Conservation (phyloP, 1,284 basidiomycete species). For the Porphyrellus sp. region DNA sequence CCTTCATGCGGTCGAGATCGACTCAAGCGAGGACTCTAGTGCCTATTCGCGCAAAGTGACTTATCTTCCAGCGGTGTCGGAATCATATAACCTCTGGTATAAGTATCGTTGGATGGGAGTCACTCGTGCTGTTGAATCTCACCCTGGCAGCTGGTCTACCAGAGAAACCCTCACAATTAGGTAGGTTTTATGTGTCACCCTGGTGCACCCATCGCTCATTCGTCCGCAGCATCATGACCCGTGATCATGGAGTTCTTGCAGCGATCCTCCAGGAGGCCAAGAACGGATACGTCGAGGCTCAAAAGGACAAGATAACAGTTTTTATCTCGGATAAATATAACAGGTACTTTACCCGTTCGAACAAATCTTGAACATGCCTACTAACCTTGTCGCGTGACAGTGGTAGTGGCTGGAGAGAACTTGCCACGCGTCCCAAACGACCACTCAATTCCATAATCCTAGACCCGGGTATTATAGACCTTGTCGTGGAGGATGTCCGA, state of each 20-base stretch:
- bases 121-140: slow-evolving; percentile 26
- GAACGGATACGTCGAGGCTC: slow-evolving; percentile 46
- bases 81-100: slow-evolving; percentile 50
- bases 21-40: slow-evolving; percentile 35
- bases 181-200: not conserved
- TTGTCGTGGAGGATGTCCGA: slow-evolving; percentile 60
- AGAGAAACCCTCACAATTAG: slow-evolving; percentile 19
- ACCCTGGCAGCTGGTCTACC: slow-evolving; percentile 17
- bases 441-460: slow-evolving; percentile 63
- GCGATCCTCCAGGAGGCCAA: slow-evolving; percentile 56
- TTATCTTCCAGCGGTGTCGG: slow-evolving; percentile 47
- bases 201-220: not conserved
- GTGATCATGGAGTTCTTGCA: slow-evolving; percentile 46
- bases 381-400: slow-evolving; percentile 12
- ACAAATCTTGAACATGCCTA: not conserved
- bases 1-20: slow-evolving; percentile 35
- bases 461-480: slow-evolving; percentile 61
- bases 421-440: slow-evolving; percentile 60
- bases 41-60: slow-evolving; percentile 37
- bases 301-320: slow-evolving; percentile 53
- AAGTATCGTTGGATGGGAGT: slow-evolving; percentile 47
- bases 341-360: slow-evolving; percentile 30
- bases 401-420: slow-evolving; percentile 46
- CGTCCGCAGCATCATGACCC: slow-evolving; percentile 47
- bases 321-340: slow-evolving; percentile 52